Percentiles rank a stretch among this genome's conserved stretches.
Evolutionary conservation across 768 basidiomycete genomes (phyloP).

Genomic region (Hydnum rufescens): DNA sequence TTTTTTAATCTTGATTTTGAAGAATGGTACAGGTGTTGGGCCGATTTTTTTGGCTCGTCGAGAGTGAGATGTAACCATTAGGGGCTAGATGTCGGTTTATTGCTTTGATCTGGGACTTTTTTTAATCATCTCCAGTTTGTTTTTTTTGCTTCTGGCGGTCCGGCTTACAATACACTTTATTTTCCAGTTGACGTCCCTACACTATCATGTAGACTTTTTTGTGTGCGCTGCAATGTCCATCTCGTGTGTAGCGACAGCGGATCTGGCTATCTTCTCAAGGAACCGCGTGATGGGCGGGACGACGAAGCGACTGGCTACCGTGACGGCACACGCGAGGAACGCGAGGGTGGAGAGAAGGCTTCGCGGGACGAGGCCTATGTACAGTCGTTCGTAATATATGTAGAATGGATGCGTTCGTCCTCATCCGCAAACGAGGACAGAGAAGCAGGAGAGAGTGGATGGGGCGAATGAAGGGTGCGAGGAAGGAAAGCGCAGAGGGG

Average conservation of each 20-base stretch:
- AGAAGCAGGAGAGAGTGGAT: not conserved
- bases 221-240: not conserved
- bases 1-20: too few relatives aligned
- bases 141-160: too few relatives aligned
- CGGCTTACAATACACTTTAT: not conserved
- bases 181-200: not conserved
- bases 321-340: not conserved
- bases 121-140: too few relatives aligned
- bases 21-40: too few relatives aligned
- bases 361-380: not conserved
- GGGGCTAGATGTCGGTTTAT: too few relatives aligned
- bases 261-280: not conserved
- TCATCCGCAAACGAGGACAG: not conserved
- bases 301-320: not conserved
- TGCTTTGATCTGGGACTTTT: too few relatives aligned
- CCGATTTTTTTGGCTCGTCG: too few relatives aligned
- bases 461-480: not conserved
- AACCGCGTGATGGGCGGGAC: not conserved
- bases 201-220: not conserved
- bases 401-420: not conserved
- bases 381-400: not conserved
- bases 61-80: too few relatives aligned
- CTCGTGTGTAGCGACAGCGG: not conserved
- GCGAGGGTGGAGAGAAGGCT: not conserved
- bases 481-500: not conserved